Conservation (phyloP, 306 rosid genomes). For the Malus domestica region DNA sequence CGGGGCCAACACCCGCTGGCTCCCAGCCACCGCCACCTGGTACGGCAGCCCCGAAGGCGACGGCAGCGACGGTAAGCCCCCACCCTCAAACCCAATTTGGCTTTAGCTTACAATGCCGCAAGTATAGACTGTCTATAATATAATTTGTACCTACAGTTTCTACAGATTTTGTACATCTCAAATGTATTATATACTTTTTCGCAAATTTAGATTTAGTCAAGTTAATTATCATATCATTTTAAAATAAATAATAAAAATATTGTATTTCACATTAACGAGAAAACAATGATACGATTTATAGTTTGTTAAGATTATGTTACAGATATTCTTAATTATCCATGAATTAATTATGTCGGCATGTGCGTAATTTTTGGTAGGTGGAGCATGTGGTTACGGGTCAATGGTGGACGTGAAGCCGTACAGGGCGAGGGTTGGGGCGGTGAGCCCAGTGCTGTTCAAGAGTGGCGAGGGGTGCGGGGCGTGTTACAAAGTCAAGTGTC, state of each 20-base stretch:
- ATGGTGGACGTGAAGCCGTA: conserved; percentile 84
- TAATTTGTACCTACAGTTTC: not conserved
- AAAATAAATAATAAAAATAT: no score
- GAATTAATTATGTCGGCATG: not conserved
- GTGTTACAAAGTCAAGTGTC: conserved; percentile 80
- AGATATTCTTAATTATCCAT: not conserved
- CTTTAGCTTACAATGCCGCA: not conserved
- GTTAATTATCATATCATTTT: no score
- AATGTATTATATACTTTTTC: no score
- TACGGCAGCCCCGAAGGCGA: conserved; percentile 94
- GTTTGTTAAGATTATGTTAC: not conserved
- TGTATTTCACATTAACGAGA: not conserved
- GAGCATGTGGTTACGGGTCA: conserved; percentile 87
- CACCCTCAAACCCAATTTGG: not conserved
- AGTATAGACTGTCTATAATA: not conserved
- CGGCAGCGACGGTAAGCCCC: conserved; percentile 70
- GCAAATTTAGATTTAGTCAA: no score
- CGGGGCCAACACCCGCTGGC: conserved; percentile 42
- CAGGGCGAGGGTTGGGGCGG: conserved; percentile 81
- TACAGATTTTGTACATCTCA: not conserved
- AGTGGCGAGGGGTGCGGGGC: conserved; percentile 88
- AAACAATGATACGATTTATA: not conserved
- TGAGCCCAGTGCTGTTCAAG: conserved; percentile 62
- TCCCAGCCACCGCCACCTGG: conserved; percentile 82
- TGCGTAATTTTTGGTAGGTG: conserved; percentile 35